These are phyloP conservation scores for Eucalyptus pauciflora DNA, from an alignment of 345 rosid species.

Conservation along the genomic window DNA sequence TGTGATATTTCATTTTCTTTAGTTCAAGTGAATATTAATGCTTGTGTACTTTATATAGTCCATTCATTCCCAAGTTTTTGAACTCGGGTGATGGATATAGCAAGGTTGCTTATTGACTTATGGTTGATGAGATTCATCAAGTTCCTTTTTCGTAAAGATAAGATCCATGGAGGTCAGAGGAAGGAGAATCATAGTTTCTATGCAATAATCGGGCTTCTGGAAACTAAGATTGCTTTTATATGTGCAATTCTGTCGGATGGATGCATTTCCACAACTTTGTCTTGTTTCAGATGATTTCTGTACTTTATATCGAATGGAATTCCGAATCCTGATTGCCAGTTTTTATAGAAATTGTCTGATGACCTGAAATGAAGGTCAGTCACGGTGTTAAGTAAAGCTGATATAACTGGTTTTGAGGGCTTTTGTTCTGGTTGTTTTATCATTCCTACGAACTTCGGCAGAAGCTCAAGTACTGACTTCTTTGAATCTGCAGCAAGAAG, in stretches of 20 bases:
- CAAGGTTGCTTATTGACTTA: background rate
- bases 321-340: background rate
- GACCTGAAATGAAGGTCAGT: background rate
- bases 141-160: background rate
- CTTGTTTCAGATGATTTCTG: background rate
- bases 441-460: background rate
- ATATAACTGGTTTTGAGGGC: background rate
- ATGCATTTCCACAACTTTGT: background rate
- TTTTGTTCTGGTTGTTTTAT: background rate
- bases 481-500: background rate
- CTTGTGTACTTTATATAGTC: background rate
- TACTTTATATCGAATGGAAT: background rate
- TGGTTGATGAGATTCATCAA: background rate
- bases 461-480: background rate
- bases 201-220: no score
- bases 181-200: background rate
- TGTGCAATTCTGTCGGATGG: background rate
- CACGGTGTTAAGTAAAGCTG: no score
- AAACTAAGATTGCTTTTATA: background rate
- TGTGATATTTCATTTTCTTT: background rate
- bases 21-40: background rate
- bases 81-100: background rate
- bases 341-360: background rate
- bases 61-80: background rate
- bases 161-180: background rate